Conservation (phyloP, 208 protist species). For the Acanthamoeba rhysodes region DNA sequence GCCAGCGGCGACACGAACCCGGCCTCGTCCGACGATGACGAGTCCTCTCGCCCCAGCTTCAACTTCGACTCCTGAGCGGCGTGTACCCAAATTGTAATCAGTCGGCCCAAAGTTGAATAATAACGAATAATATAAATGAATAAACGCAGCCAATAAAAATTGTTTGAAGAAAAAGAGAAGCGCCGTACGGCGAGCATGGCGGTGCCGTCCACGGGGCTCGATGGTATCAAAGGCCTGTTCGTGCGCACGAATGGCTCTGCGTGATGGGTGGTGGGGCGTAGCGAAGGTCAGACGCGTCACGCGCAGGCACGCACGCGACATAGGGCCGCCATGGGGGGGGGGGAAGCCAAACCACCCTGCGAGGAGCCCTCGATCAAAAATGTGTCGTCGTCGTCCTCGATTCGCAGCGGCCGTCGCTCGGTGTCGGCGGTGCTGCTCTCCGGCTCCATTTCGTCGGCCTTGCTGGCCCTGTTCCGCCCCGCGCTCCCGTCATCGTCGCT, state of each 20-base stretch:
- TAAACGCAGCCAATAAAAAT: background rate
- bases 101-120: background rate
- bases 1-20: constrained; percentile 38
- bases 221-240: background rate
- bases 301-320: too few relatives aligned
- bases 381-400: background rate
- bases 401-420: background rate
- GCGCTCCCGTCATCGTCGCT: background rate
- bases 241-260: background rate
- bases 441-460: constrained; percentile 19
- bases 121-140: background rate
- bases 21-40: constrained; percentile 22
- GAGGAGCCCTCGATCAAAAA: constrained; percentile 33
- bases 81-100: too few relatives aligned
- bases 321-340: background rate
- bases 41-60: constrained; percentile 8
- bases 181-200: background rate
- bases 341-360: background rate
- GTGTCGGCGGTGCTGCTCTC: background rate
- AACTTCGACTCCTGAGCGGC: background rate
- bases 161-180: background rate
- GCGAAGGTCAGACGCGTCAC: background rate
- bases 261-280: background rate
- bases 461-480: background rate
- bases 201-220: constrained; percentile 8